phyloP scores from a whole-genome alignment of 768 basidiomycete species.

The Cantharellus anzutake region DNA sequence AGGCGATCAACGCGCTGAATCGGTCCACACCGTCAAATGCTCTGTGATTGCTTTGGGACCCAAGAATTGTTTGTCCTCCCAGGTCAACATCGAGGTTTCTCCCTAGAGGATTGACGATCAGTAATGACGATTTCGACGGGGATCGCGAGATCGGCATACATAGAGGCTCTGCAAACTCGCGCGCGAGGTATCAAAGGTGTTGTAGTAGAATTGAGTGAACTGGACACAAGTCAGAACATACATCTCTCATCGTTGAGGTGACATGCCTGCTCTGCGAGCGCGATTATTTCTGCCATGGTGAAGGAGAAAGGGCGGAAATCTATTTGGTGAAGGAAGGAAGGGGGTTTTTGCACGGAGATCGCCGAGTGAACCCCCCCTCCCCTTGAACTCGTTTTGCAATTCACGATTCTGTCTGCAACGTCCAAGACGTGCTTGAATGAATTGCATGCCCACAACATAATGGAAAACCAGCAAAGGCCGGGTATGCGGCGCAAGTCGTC shows the following conservation, averaged over 20 bases:
- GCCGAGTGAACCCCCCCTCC: not conserved
- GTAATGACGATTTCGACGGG: not conserved
- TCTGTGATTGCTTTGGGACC: constrained; percentile 39
- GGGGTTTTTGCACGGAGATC: not conserved
- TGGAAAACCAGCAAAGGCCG: constrained; percentile 17
- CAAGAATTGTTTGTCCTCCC: constrained; percentile 41
- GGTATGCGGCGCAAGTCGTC: constrained; percentile 65
- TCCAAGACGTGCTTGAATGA: not conserved
- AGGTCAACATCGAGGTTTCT: constrained; percentile 65
- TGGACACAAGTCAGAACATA: constrained; percentile 1
- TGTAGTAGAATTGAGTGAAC: constrained; percentile 72
- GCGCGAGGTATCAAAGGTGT: constrained; percentile 35
- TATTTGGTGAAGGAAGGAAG: constrained; percentile 8
- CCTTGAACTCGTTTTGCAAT: not conserved
- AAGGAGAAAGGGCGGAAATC: constrained; percentile 5
- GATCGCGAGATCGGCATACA: constrained; percentile 31
- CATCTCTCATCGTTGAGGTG: not conserved
- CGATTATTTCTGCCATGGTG: constrained; percentile 52
- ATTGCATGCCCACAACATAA: not conserved
- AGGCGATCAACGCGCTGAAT: not conserved
- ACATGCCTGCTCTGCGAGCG: constrained; percentile 45
- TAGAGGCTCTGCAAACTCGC: constrained; percentile 39
- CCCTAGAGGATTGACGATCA: constrained; percentile 29
- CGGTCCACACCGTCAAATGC: constrained; percentile 45
- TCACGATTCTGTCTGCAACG: not conserved